Base-by-base conservation (phyloP, 78 protist species). In the Dictyostelium intermedium region DNA sequence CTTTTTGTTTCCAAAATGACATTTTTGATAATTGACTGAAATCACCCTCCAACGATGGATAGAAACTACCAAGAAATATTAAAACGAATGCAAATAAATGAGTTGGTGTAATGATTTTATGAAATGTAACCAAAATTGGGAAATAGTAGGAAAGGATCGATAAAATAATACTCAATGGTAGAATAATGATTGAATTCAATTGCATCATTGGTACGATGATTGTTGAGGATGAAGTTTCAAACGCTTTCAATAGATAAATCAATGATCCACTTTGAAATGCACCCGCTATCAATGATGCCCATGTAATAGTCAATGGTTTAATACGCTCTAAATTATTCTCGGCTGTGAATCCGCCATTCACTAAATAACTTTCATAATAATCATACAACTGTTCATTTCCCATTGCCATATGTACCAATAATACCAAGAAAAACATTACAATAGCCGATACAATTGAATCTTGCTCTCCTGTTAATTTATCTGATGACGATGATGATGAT, bases 181-280 rank as follows among this genome's bases (percentile, higher is more conserved):
- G 35, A 14, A 87, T 45, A n/a, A 87, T 61, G 18, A 87, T 27
- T 18, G 83, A 72, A 37, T 79, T 87, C 7, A 87, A 56, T 32
- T 87, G 93, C 41, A 87, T 77, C 43, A 87, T 30, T 45, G 93
- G 93, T 14, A 87, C 93, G 9, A 87, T 87, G 43, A 87, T 53
- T 1, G 93, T 87, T 14, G 81, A 61, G 14, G 86, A 63, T 16
- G 82, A 39, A 1, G 74, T 27, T 66, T 87, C 85, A 53, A 87
- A 87, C 3, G 93, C 50, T 20, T 87, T 87, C 20, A 87, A 32
- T 23, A 87, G 70, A 32, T 78, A 87, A 30, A 87, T 87, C 1
- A 87, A 32, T 23, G 82, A 74, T 10, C 66, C 60, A 25, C 83
- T 10, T 32, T 87, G 93, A 32, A 87, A 87, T 23, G 69, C 14